phyloP scores from a whole-genome alignment of 208 protist species.

The Trypanosoma grayi region DNA sequence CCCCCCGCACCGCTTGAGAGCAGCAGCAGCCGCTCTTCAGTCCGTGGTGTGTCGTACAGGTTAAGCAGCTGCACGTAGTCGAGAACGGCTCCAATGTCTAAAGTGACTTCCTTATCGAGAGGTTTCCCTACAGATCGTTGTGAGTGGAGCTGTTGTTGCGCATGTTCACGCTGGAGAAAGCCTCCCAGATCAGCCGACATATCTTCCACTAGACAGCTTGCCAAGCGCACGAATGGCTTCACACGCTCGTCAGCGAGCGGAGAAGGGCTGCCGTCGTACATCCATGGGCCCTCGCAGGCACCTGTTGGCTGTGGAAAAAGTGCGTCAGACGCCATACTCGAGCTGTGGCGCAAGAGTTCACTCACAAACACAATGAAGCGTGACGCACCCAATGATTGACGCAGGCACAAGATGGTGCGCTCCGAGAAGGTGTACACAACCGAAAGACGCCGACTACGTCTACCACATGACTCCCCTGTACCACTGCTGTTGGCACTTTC shows the following conservation, averaged over 20 bases:
- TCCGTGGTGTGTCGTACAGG: background rate
- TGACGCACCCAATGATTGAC: conserved; percentile 19
- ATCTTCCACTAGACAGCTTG: conserved; percentile 16
- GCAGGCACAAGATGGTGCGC: conserved; percentile 4
- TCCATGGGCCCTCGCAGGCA: background rate
- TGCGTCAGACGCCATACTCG: background rate
- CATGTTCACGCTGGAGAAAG: conserved; percentile 23
- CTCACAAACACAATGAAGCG: conserved; percentile 22
- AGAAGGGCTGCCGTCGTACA: conserved; percentile 22
- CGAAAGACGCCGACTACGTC: conserved; percentile 6
- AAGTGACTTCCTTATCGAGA: background rate
- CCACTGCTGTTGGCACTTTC: background rate
- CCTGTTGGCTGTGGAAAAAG: background rate
- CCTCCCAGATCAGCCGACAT: conserved; percentile 20
- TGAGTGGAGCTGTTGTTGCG: background rate
- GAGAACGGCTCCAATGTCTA: conserved; percentile 23
- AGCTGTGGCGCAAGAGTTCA: conserved; percentile 8
- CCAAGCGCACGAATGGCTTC: conserved; percentile 10
- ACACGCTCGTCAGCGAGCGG: conserved; percentile 16
- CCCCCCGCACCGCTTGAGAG: background rate
- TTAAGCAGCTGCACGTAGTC: conserved; percentile 9
- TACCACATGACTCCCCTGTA: background rate
- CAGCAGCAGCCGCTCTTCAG: conserved; percentile 1
- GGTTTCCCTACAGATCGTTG: background rate
- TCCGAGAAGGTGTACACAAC: conserved; percentile 25